phyloP scores from a whole-genome alignment of 2,329 filamentous ascomycete genomes.

The Ascochyta viciae-villosae region DNA sequence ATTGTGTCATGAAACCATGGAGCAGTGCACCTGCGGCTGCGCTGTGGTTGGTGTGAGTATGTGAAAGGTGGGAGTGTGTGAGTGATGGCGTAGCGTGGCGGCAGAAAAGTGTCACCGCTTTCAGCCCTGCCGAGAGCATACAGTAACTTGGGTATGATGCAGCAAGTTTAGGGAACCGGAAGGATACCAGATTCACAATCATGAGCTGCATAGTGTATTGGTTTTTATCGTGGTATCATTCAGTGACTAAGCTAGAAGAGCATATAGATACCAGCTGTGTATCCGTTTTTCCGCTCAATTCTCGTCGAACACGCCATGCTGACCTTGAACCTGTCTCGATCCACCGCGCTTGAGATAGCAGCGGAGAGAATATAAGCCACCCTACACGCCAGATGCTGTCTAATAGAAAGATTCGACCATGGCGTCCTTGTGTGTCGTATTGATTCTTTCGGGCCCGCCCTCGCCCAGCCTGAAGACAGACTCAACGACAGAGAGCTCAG shows the following conservation, averaged over 20 bases:
- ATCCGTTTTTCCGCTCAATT: conserved; percentile 32
- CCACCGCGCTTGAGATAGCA: neutral
- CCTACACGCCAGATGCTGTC: conserved; percentile 29
- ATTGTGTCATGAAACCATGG: neutral
- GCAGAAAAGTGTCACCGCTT: conserved; percentile 14
- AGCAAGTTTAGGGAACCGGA: neutral
- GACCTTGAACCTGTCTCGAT: neutral
- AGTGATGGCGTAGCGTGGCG: conserved; percentile 10
- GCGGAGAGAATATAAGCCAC: conserved; percentile 7
- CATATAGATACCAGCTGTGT: conserved; percentile 12
- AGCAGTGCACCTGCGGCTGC: neutral
- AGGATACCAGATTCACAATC: too few species aligned
- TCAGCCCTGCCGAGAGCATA: neutral
- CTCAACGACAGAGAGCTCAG: conserved; percentile 94
- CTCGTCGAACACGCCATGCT: neutral
- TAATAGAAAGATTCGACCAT: conserved; percentile 99
- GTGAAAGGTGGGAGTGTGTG: neutral
- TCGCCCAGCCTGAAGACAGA: conserved; percentile 94
- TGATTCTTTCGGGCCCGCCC: conserved; percentile 80
- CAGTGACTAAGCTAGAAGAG: conserved; percentile 35
- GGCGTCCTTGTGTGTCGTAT: conserved; percentile 89
- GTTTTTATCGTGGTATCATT: conserved; percentile 32
- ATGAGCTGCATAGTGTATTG: neutral
- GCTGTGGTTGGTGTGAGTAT: neutral
- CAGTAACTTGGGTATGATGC: neutral